A percentile compares a stretch with the other conserved stretches of the same genome.
Conservation (phyloP, 225 moss, liverwort and hornwort species). For the Straminergon stramineum region DNA sequence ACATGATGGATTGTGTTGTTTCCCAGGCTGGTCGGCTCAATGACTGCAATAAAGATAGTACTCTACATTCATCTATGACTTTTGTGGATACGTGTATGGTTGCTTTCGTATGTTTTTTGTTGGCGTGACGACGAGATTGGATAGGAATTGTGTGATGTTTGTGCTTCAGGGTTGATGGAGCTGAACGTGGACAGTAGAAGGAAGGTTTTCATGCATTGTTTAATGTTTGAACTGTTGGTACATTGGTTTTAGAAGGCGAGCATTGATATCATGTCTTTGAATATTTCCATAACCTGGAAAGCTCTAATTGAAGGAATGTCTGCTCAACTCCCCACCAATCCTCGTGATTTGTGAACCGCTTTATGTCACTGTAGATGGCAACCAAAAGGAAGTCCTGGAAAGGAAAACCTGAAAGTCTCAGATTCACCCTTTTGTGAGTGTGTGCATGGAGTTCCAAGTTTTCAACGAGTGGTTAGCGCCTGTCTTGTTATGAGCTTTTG, state of each 20-base stretch:
- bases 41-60: constrained; percentile 6
- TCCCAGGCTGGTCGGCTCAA: background rate
- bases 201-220: background rate
- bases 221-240: background rate
- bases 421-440: too few relatives aligned
- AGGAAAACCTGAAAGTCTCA: background rate
- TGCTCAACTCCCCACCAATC: background rate
- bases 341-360: background rate
- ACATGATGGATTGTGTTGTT: background rate
- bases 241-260: background rate
- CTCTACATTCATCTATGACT: background rate
- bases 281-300: background rate
- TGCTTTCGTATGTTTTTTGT: too few relatives aligned
- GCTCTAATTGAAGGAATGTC: background rate
- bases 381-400: background rate
- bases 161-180: background rate
- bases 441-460: background rate
- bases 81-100: too few relatives aligned
- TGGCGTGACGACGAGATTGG: too few relatives aligned
- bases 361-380: background rate
- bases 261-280: background rate
- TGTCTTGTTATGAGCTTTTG: background rate
- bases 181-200: background rate
- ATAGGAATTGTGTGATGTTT: background rate
- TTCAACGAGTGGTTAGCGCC: background rate